These are phyloP conservation scores for Nannochloropsis salina DNA, from an alignment of 108 stramenopile species.

Conservation along the genomic window DNA sequence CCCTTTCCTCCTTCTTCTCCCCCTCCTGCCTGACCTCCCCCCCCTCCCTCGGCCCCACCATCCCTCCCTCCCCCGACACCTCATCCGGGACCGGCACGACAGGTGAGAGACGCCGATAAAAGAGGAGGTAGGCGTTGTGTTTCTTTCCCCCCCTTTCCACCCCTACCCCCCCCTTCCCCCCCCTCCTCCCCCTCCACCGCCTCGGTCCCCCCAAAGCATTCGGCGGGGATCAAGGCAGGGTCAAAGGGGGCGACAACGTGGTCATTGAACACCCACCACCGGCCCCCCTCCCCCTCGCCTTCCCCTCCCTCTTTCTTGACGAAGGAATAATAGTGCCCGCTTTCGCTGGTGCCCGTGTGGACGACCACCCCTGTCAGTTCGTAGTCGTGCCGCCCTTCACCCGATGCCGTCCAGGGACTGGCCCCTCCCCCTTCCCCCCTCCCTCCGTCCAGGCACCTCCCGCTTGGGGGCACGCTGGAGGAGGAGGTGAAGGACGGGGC, in stretches of 20 bases:
- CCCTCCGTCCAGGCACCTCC: neutral
- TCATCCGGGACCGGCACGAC: neutral
- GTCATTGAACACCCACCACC: slow-evolving; percentile 57
- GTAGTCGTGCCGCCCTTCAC: slow-evolving; percentile 36
- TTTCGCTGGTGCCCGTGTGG: slow-evolving; percentile 50
- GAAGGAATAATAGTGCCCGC: slow-evolving; percentile 54
- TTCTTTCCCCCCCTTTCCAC: neutral
- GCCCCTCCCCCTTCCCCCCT: neutral
- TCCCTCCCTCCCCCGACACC: neutral
- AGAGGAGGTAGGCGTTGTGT: slow-evolving; percentile 52
- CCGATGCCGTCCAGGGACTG: neutral
- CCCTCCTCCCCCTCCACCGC: neutral
- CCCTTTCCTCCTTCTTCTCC: neutral
- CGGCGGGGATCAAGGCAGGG: slow-evolving; percentile 2
- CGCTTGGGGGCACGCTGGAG: neutral
- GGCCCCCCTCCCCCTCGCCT: neutral
- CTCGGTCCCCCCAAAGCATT: slow-evolving; percentile 18
- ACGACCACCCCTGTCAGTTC: slow-evolving; percentile 51
- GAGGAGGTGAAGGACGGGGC: neutral
- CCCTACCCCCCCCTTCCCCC: neutral
- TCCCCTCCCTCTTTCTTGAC: slow-evolving; percentile 20
- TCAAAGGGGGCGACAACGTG: slow-evolving; percentile 42
- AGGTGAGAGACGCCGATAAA: slow-evolving; percentile 43
- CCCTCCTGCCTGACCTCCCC: neutral
- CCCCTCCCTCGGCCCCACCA: neutral